A percentile compares a stretch with the other conserved stretches of the same genome.
phyloP scores from a whole-genome alignment of 768 basidiomycete species.

The Russula lepida region DNA sequence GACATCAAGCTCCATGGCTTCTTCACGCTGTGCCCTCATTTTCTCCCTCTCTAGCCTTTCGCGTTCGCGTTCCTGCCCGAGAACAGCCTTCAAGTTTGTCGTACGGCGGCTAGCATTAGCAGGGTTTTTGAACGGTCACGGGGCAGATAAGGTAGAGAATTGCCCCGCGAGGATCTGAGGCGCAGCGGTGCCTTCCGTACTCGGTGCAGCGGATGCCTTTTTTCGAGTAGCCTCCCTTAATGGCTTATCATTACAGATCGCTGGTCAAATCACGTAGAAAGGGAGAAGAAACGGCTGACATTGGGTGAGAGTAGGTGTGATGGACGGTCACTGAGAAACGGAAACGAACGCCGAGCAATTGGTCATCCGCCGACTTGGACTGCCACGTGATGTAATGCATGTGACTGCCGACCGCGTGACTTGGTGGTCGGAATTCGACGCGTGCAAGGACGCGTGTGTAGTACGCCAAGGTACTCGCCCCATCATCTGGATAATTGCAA shows the following conservation, averaged over 20 bases:
- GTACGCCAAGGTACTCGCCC: no score
- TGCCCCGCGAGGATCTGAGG: conserved; percentile 50
- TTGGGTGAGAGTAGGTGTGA: neutral
- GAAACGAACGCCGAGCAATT: neutral
- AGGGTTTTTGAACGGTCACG: conserved; percentile 73
- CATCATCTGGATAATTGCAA: no score
- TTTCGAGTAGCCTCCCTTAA: conserved; percentile 28
- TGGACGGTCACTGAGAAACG: neutral
- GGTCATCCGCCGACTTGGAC: no score
- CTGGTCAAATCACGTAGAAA: neutral
- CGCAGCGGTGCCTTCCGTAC: conserved; percentile 27
- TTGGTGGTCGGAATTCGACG: no score
- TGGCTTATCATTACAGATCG: conserved; percentile 24
- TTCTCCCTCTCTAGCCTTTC: conserved; percentile 61
- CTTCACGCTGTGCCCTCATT: conserved; percentile 39
- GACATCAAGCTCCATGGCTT: conserved; percentile 51
- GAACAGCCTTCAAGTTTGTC: conserved; percentile 72
- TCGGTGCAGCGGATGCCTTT: conserved; percentile 23
- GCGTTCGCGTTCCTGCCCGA: conserved; percentile 71
- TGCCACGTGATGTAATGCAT: no score
- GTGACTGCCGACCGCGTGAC: no score
- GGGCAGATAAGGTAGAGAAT: conserved; percentile 61
- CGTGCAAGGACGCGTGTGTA: no score
- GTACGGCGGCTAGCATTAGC: conserved; percentile 59
- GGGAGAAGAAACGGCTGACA: neutral